Percentiles rank a stretch among this genome's conserved stretches.
Evolutionary conservation across 345 rosid species (phyloP).

Genomic region (Brassica incana): DNA sequence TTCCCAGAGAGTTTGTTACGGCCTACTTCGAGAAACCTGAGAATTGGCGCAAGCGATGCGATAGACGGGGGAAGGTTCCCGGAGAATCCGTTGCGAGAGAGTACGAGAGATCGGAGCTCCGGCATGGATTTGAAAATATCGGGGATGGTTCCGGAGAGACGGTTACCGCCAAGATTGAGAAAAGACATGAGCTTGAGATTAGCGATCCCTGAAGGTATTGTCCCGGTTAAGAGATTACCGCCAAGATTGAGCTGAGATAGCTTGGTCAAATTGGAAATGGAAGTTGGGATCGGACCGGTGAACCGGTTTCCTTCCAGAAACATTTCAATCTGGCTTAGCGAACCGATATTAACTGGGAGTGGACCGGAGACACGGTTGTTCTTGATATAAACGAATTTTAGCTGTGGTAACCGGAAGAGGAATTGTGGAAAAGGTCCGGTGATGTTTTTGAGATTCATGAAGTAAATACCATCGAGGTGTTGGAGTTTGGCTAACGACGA

Average conservation of each 20-base stretch:
- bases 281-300: constrained; percentile 57
- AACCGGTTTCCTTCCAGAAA: constrained; percentile 57
- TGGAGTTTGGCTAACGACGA: constrained; percentile 49
- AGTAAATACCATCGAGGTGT: constrained; percentile 34
- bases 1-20: constrained; percentile 53
- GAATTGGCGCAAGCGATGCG: constrained; percentile 44
- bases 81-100: constrained; percentile 53
- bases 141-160: constrained; percentile 57
- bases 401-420: constrained; percentile 50
- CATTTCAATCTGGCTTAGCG: constrained; percentile 43
- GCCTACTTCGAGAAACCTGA: constrained; percentile 50
- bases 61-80: constrained; percentile 59
- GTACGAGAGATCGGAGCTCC: constrained; percentile 42
- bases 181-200: constrained; percentile 42
- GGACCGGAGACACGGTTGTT: constrained; percentile 65
- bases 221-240: constrained; percentile 51
- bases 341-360: constrained; percentile 48
- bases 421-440: constrained; percentile 60
- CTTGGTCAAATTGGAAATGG: constrained; percentile 48
- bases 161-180: constrained; percentile 46
- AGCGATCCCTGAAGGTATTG: constrained; percentile 46
- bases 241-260: constrained; percentile 51
- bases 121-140: constrained; percentile 49
- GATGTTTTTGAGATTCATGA: constrained; percentile 33
- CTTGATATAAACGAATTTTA: constrained; percentile 52